Base-by-base conservation (phyloP, 2,329 filamentous ascomycete genomes). In the Beauveria medogensis region DNA sequence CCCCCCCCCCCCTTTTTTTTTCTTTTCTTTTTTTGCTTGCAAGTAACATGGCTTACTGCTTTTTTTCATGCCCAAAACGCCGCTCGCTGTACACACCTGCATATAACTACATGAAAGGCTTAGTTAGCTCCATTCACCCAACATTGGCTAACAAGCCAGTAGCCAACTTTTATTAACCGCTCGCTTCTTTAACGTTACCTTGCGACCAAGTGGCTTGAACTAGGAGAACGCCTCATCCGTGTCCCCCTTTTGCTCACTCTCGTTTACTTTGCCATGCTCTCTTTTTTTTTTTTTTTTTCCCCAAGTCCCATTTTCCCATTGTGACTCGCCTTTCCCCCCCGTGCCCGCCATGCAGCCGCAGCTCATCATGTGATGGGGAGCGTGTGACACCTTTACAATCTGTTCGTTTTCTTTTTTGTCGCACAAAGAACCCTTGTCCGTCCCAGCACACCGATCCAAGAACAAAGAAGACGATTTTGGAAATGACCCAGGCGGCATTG, bases 331-430 rank as follows among this genome's bases (percentile, higher is more conserved):
- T 6, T 9, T 6, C 14, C 16, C n/a, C n/a, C 30, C 51, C 16
- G 30, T 48, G 55, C 28, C 46, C 44, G 34, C 55, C 55, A 43
- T 58, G 47, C 55, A 58, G 51, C 44, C 47, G 16, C 46, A 30
- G 5, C 5, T 22, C 55, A 58, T 58, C 55, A 58, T 58, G 55
- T 58, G 55, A 58, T 51, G 47, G 41, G 20, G 47, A 16, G 16
- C 22, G 12, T 18, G 24, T n/a, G 20, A 30, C 24, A 18, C 34
- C 34, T 5, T 37, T 14, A 5, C 22, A 48, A 26, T 26, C 12
- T 37, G 12, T 14, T 37, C 34, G 28, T 30, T 10, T 28, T 8
- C 6, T 28, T 28, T 28, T 12, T 34, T 34, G 24, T 28, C 41
- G 16, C 18, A 18, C 41, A 43, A 43, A 43, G 41, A 43, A 43